Evolutionary conservation across 1,284 basidiomycete genomes (phyloP), one percentile per base, ranked within the genome.

Genomic region (Coriolopsis trogii): DNA sequence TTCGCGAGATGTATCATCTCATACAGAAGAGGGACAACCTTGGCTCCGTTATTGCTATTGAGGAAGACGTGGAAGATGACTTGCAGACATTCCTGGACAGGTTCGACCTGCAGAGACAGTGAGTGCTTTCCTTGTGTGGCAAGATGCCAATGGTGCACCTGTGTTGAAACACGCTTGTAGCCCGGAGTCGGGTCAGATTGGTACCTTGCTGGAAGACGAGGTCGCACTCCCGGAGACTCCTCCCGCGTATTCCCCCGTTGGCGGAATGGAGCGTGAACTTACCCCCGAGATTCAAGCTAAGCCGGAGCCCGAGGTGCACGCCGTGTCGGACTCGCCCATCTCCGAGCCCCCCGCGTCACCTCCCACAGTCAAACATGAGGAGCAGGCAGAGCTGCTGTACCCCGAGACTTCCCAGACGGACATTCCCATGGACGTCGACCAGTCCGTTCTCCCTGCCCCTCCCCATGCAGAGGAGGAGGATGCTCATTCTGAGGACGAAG

Each of bases 1-100:
- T 89, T 61, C 76, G 76, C 41, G 79, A 89, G 67, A 82, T 89
- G 81, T 85, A 81, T 68, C 68, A 72, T 44, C 78, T 89, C 71
- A 75, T 87, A 36, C 76, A 74, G 53, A 73, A 74, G 56, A 78
- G 79, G 60, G 71, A 79, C 46, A 70, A 72, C 53, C 58, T 75
- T 33, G 77, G 76, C 13, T 54, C 69, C 28, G 60, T 77, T 30
- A 60, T 78, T 36, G 58, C 65, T n/a, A 46, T 57, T 5, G 64
- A 75, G 18, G 67, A 73, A 39, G 71, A 74, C 20, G 70, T 76
- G 31, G 77, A 76, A 31, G 73, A 73, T 26, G 76, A 70, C 21
- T 51, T 84, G 18, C 69, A 71, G 39, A 62, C 64, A 31, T 87
- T 86, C 64, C 60, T 86, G 53, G 73, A 76, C 40, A 73, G 73